These are phyloP conservation scores for Boletellus deceptivus DNA, from an alignment of 1,284 basidiomycete species.

Conservation along the genomic window DNA sequence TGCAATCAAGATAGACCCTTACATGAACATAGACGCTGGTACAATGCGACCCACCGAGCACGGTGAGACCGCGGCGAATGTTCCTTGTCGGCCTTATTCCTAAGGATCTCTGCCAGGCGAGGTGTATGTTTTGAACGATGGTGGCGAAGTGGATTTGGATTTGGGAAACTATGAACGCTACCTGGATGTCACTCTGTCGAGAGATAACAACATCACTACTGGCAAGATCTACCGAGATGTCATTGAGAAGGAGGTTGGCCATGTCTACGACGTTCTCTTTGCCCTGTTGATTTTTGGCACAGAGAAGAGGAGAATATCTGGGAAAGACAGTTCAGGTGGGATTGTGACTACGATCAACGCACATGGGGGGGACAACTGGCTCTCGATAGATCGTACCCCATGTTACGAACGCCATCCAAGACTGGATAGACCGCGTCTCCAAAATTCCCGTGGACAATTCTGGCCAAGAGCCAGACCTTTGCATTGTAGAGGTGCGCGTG, in stretches of 20 bases:
- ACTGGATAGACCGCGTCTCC: slow-evolving; percentile 96
- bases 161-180: slow-evolving; percentile 99
- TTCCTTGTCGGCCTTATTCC: slow-evolving; percentile 2
- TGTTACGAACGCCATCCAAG: slow-evolving; percentile 95
- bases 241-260: slow-evolving; percentile 92
- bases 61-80: slow-evolving; percentile 52
- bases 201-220: slow-evolving; percentile 98
- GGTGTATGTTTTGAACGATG: slow-evolving; percentile 98
- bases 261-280: slow-evolving; percentile 4
- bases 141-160: slow-evolving; percentile 97
- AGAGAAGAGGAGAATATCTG: slow-evolving; percentile 95
- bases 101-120: slow-evolving; percentile 62
- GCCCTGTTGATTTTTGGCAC: slow-evolving; percentile 19
- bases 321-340: slow-evolving; percentile 92
- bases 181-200: slow-evolving; percentile 89
- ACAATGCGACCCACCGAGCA: slow-evolving; percentile 99
- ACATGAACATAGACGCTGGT: slow-evolving; percentile 99
- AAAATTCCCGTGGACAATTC: slow-evolving; percentile 95
- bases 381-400: slow-evolving; percentile 87
- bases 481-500: slow-evolving; percentile 83
- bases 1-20: slow-evolving; percentile 99
- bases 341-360: not conserved
- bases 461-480: slow-evolving; percentile 91
- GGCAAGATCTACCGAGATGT: slow-evolving; percentile 98
- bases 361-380: slow-evolving; percentile 5